phyloP scores from a whole-genome alignment of 768 basidiomycete genomes.

The Galerina sulciceps region DNA sequence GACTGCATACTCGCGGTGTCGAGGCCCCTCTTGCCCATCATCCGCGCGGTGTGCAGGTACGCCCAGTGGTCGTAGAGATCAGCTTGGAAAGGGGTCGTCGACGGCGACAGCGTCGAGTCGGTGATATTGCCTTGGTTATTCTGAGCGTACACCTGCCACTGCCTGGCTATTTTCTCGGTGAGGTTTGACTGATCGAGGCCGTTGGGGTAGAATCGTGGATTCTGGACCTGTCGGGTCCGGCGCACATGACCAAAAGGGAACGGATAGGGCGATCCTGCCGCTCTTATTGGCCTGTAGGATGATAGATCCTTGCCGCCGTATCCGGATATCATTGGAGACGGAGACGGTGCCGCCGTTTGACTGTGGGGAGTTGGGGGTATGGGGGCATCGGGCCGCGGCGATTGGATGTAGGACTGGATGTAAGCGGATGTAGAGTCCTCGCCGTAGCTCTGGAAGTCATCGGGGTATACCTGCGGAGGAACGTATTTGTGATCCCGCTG shows the following conservation, averaged over 20 bases:
- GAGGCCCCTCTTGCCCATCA: conserved; percentile 42
- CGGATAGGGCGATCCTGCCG: conserved; percentile 78
- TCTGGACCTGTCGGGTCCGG: conserved; percentile 47
- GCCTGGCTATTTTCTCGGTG: conserved; percentile 72
- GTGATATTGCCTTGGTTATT: conserved; percentile 64
- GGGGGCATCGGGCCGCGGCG: conserved; percentile 73
- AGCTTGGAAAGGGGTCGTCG: conserved; percentile 72
- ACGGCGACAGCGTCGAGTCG: conserved; percentile 80
- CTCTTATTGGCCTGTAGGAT: conserved; percentile 56
- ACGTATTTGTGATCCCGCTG: conserved; percentile 31
- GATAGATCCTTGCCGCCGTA: conserved; percentile 38
- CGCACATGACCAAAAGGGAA: conserved; percentile 78
- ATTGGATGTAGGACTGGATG: conserved; percentile 60
- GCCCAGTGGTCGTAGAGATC: conserved; percentile 74
- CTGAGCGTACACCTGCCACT: conserved; percentile 81
- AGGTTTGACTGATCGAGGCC: conserved; percentile 47
- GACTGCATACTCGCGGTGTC: conserved; percentile 68
- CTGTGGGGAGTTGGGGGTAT: conserved; percentile 81
- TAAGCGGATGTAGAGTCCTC: conserved; percentile 66
- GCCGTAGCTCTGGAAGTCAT: conserved; percentile 61
- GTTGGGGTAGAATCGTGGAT: conserved; percentile 35
- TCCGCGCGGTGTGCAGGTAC: conserved; percentile 61
- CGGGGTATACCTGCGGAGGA: conserved; percentile 48
- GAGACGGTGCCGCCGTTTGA: conserved; percentile 75
- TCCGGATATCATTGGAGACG: conserved; percentile 64